Conservation (phyloP, 225 moss, liverwort and hornwort genomes). For the Climacium dendroides region DNA sequence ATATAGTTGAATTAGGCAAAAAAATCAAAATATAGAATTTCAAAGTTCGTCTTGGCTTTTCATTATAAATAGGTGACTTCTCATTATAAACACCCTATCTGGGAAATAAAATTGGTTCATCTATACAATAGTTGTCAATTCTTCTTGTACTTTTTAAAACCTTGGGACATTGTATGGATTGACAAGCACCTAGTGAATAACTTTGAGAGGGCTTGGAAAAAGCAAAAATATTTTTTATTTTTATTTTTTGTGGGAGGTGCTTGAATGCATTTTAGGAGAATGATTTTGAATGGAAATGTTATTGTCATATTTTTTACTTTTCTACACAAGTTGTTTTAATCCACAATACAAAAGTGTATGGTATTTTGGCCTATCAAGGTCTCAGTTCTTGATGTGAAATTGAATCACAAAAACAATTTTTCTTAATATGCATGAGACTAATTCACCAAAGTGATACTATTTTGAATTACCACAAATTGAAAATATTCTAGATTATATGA, state of each 20-base stretch:
- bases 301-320: neutral
- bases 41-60: neutral
- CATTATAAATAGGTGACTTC: accelerated
- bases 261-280: neutral
- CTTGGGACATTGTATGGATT: neutral
- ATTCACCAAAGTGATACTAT: neutral
- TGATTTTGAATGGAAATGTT: neutral
- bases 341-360: neutral
- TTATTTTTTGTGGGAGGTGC: too few species aligned
- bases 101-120: neutral
- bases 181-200: accelerated
- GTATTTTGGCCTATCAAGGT: neutral
- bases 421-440: neutral
- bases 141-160: accelerated
- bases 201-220: neutral
- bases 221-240: neutral
- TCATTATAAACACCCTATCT: too few species aligned
- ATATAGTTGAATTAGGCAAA: neutral
- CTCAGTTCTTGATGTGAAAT: neutral
- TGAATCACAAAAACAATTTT: neutral
- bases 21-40: neutral
- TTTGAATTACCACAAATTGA: neutral
- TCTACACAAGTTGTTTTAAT: neutral
- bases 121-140: accelerated
- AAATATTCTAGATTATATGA: neutral